A percentile compares a stretch with the other conserved stretches of the same genome.
These are phyloP conservation scores for Moniliella sp. DNA, from an alignment of 1,284 basidiomycete genomes.

Conservation along the genomic window DNA sequence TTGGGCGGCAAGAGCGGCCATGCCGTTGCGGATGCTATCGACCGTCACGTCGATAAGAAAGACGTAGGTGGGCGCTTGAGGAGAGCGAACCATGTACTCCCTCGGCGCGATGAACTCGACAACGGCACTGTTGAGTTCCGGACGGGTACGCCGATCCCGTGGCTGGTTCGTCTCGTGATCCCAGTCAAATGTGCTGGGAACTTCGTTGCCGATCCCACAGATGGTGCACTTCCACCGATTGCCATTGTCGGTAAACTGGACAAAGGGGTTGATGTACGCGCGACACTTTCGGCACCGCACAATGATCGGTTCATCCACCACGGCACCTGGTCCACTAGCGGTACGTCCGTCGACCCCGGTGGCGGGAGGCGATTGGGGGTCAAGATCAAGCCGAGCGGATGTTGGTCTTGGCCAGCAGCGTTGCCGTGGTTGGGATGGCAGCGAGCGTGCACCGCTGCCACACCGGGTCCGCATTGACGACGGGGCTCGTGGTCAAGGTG, in stretches of 20 bases:
- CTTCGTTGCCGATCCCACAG: slow-evolving; percentile 96
- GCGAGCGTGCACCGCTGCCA: slow-evolving; percentile 85
- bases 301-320: slow-evolving; percentile 80
- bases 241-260: slow-evolving; percentile 92
- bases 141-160: slow-evolving; percentile 76
- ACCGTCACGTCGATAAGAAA: slow-evolving; percentile 94
- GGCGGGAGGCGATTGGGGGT: slow-evolving; percentile 78
- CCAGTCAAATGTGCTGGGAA: slow-evolving; percentile 96
- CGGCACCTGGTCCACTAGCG: no score
- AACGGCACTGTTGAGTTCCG: slow-evolving; percentile 75
- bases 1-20: slow-evolving; percentile 87
- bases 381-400: slow-evolving; percentile 72
- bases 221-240: slow-evolving; percentile 98
- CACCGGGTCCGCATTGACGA: slow-evolving; percentile 64
- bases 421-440: slow-evolving; percentile 74
- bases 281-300: slow-evolving; percentile 89
- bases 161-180: slow-evolving; percentile 79
- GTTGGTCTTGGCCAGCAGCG: slow-evolving; percentile 76
- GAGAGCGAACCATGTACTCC: slow-evolving; percentile 96
- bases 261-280: slow-evolving; percentile 95
- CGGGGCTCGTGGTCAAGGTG: slow-evolving; percentile 56
- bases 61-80: slow-evolving; percentile 89
- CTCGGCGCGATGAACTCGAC: slow-evolving; percentile 95
- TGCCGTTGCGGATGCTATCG: slow-evolving; percentile 53
- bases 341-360: slow-evolving; percentile 40